Conservation (phyloP, 345 rosid genomes). For the Euphorbia peplus region DNA sequence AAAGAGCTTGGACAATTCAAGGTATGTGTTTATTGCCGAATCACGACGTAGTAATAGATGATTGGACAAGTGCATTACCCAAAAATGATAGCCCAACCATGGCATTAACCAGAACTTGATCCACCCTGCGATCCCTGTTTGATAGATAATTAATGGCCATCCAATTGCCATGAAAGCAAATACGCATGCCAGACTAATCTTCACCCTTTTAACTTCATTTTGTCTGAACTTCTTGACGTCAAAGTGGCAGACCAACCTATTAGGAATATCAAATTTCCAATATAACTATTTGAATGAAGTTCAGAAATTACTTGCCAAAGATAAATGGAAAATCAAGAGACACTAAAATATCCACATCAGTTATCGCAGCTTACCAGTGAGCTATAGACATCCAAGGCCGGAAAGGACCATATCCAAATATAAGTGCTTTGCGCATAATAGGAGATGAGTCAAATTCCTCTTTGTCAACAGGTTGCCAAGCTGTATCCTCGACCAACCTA, state of each 20-base stretch:
- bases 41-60: constrained; percentile 10
- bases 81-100: constrained; percentile 91
- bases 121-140: constrained; percentile 86
- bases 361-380: constrained; percentile 59
- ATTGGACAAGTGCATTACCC: constrained; percentile 48
- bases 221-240: constrained; percentile 80
- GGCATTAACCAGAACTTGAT: constrained; percentile 95
- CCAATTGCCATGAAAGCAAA: constrained; percentile 91
- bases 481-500: constrained; percentile 87
- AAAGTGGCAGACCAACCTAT: constrained; percentile 84
- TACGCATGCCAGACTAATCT: constrained; percentile 92
- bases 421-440: constrained; percentile 60
- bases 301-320: constrained; percentile 4
- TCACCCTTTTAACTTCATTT: constrained; percentile 75
- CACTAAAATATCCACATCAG: neutral
- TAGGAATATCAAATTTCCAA: neutral
- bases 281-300: neutral
- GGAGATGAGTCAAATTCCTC: constrained; percentile 71
- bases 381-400: constrained; percentile 96
- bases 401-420: constrained; percentile 82
- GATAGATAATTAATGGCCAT: constrained; percentile 83
- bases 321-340: neutral
- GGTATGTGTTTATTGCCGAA: neutral
- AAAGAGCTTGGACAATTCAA: neutral
- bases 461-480: constrained; percentile 84